Base-by-base conservation (phyloP, 805 yeast genomes). In the Wickerhamia fluorescens region DNA sequence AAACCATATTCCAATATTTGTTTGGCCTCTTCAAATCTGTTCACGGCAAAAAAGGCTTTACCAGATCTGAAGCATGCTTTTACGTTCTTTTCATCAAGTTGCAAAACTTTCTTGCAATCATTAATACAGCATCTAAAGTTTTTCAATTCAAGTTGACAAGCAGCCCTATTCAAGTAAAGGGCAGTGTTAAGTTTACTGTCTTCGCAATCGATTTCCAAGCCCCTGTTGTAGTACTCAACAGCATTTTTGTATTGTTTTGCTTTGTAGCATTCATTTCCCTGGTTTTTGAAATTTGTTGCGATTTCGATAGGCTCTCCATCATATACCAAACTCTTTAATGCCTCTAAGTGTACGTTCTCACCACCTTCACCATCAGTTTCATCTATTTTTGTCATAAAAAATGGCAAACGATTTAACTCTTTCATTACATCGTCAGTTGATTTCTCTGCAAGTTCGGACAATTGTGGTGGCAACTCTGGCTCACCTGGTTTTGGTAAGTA, bases 281-380 rank as follows among this genome's bases (percentile, higher is more conserved):
- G 96, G 36, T 73, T 78, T 39, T 87, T 86, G 62, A 88, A 92
- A 47, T 87, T 88, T 14, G 73, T 67, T 4, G 96, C 96, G 20
- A 87, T 65, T 47, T 92, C 98, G 45, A 81, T 78, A 0, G 96
- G 96, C 38, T 86, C 95, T 25, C 97, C 98, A 28, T 92, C 98
- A 48, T 85, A 87, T 0, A 94, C 95, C 42, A 92, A 62, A 4
- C 95, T 89, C 48, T 79, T 80, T 33, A 92, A 66, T 0, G 98
- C 98, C 49, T 89, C 97, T 11, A 92, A 58, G 29, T 75, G 78
- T 4, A 66, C 48, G 46, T 83, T 84, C 24, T 76, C 80, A 18
- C 87, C 89, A 25, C 83, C 85, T 4, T 70, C 78, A 10, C 83
- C 87, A 41, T 82, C 86, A 3, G 76, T 72, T 17, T 74, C 83